These are phyloP conservation scores for Apiospora arundinis DNA, from an alignment of 2,329 filamentous ascomycete genomes.

Conservation along the genomic window DNA sequence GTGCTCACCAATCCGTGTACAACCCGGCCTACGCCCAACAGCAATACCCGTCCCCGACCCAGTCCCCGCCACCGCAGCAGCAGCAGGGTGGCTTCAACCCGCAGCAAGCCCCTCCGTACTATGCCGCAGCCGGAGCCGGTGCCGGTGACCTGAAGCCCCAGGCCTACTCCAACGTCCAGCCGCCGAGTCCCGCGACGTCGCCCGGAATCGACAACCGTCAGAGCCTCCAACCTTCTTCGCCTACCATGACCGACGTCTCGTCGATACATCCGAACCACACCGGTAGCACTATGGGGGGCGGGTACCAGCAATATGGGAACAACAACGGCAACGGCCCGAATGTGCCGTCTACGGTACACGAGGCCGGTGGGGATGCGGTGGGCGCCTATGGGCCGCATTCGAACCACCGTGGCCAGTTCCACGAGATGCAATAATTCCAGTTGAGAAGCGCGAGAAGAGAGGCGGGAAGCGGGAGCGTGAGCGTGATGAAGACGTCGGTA, in stretches of 20 bases:
- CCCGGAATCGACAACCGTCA: slow-evolving; percentile 30
- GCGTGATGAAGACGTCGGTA: not conserved
- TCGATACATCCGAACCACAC: slow-evolving; percentile 31
- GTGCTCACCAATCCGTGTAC: slow-evolving; percentile 31
- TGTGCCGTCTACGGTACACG: slow-evolving; percentile 42
- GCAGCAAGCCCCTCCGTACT: slow-evolving; percentile 23
- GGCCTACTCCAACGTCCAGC: not conserved
- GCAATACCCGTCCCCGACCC: slow-evolving; percentile 28
- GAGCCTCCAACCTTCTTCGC: slow-evolving; percentile 34
- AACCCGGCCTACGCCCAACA: slow-evolving; percentile 31
- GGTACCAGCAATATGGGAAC: slow-evolving; percentile 22
- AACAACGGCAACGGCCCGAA: slow-evolving; percentile 34
- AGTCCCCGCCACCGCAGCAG: slow-evolving; percentile 27
- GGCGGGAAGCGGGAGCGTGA: not conserved
- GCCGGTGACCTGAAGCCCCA: not conserved
- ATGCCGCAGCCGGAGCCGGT: not conserved
- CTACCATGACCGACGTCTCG: slow-evolving; percentile 35
- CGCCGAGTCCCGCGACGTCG: slow-evolving; percentile 28
- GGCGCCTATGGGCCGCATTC: slow-evolving; percentile 38
- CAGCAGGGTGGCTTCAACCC: slow-evolving; percentile 29
- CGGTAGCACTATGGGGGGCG: not conserved
- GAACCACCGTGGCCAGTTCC: slow-evolving; percentile 47
- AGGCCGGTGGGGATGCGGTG: slow-evolving; percentile 44
- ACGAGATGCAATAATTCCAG: slow-evolving; percentile 43
- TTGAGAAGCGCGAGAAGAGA: not conserved